A percentile compares a stretch with the other conserved stretches of the same genome.
phyloP scores from a whole-genome alignment of 306 rosid species.

The Rosa chinensis region DNA sequence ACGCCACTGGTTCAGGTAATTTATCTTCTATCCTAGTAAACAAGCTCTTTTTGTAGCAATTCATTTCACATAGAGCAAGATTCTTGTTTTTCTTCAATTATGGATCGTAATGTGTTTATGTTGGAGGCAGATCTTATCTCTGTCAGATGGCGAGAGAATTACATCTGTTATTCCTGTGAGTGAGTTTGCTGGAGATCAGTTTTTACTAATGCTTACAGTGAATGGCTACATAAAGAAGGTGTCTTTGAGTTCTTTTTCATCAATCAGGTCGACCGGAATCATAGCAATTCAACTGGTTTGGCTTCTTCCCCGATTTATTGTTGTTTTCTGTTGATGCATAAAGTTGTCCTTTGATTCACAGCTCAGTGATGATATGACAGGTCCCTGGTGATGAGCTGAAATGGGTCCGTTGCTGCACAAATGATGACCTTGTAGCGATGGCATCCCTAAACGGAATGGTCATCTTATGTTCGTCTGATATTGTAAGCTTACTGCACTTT shows the following conservation, averaged over 20 bases:
- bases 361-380: conserved; percentile 45
- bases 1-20: conserved; percentile 85
- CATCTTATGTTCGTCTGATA: conserved; percentile 69
- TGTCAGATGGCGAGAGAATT: conserved; percentile 92
- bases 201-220: conserved; percentile 86
- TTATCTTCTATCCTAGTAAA: neutral
- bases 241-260: conserved; percentile 80
- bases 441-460: conserved; percentile 96
- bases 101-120: conserved; percentile 5
- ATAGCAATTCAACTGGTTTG: conserved; percentile 97
- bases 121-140: conserved; percentile 73
- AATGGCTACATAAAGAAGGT: conserved; percentile 95
- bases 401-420: conserved; percentile 95
- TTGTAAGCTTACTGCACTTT: conserved; percentile 47
- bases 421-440: conserved; percentile 92
- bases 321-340: conserved; percentile 22
- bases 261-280: conserved; percentile 92
- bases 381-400: conserved; percentile 94
- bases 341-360: conserved; percentile 19
- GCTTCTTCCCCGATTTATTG: conserved; percentile 30
- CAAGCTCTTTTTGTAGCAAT: neutral
- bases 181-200: conserved; percentile 82
- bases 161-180: conserved; percentile 94
- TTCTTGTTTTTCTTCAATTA: neutral
- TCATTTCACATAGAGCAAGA: conserved; percentile 8